These are phyloP conservation scores for Benincasa hispida DNA, from an alignment of 306 rosid species.

Conservation along the genomic window DNA sequence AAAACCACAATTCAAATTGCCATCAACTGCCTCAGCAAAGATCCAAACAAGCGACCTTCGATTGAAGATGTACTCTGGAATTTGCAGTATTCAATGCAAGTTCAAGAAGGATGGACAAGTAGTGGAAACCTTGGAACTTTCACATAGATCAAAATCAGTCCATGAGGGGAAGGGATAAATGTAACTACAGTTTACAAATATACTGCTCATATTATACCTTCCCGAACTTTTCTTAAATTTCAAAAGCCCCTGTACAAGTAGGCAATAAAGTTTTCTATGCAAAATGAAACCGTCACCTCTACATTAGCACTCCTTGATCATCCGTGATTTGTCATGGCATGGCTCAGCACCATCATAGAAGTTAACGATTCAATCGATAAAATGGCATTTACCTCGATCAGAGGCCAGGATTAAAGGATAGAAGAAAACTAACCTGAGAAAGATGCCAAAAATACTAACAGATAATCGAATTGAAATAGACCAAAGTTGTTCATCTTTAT, in stretches of 20 bases:
- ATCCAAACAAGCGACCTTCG: slow-evolving; percentile 59
- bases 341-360: neutral
- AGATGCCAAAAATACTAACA: slow-evolving; percentile 1
- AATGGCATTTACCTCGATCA: neutral
- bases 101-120: slow-evolving; percentile 83
- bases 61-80: slow-evolving; percentile 85
- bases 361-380: neutral
- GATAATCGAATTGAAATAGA: neutral
- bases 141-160: slow-evolving; percentile 9
- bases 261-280: neutral
- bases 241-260: neutral
- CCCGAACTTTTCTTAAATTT: neutral
- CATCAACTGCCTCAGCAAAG: slow-evolving; percentile 51
- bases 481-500: slow-evolving; percentile 6
- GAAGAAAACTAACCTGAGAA: neutral
- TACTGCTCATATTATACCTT: slow-evolving; percentile 1
- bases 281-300: neutral
- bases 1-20: slow-evolving; percentile 58
- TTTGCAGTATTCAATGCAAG: slow-evolving; percentile 80
- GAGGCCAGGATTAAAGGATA: neutral
- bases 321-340: neutral
- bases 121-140: slow-evolving; percentile 54
- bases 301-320: neutral
- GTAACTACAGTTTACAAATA: neutral
- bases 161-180: slow-evolving; percentile 3